A percentile compares a stretch with the other conserved stretches of the same genome.
These are phyloP conservation scores for Kodamaea derodonti DNA, from an alignment of 1,139 yeast genomes.

Conservation along the genomic window DNA sequence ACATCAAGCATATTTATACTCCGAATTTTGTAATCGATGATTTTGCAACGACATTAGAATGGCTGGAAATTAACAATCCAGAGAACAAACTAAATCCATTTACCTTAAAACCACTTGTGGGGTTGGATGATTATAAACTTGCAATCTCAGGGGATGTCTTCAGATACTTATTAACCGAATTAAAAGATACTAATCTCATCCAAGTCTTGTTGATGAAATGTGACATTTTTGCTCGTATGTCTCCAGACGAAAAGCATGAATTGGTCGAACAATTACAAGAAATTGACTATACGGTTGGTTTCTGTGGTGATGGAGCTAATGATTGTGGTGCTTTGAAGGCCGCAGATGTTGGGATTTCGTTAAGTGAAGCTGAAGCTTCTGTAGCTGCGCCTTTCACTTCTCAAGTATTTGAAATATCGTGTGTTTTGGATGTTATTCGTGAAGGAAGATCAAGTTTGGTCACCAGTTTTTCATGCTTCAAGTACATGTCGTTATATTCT, in stretches of 20 bases:
- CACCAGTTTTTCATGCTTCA: conserved; percentile 94
- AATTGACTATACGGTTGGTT: conserved; percentile 88
- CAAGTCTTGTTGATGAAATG: conserved; percentile 69
- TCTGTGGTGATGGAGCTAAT: conserved; percentile 97
- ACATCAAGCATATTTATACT: conserved; percentile 52
- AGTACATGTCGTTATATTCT: conserved; percentile 94
- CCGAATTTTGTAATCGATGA: conserved; percentile 54
- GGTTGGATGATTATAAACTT: conserved; percentile 47
- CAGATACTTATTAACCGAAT: conserved; percentile 63
- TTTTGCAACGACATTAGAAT: conserved; percentile 15
- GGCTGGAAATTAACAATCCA: conserved; percentile 66
- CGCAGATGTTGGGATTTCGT: conserved; percentile 93
- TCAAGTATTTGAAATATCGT: conserved; percentile 80
- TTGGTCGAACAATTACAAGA: conserved; percentile 81
- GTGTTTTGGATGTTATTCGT: conserved; percentile 83
- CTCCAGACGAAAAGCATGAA: conserved; percentile 98
- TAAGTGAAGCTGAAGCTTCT: conserved; percentile 96
- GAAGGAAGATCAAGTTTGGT: conserved; percentile 95
- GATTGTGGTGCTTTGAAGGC: conserved; percentile 98
- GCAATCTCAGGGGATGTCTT: conserved; percentile 94
- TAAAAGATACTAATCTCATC: conserved; percentile 35
- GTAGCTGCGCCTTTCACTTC: conserved; percentile 99
- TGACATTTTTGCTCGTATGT: conserved; percentile 90
- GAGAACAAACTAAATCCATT: conserved; percentile 53
- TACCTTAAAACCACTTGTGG: conserved; percentile 51